Percentiles rank a stretch among this genome's conserved stretches.
Conservation (phyloP, 192 early-diverging fungal genomes). For the Rhizophagus clarus region DNA sequence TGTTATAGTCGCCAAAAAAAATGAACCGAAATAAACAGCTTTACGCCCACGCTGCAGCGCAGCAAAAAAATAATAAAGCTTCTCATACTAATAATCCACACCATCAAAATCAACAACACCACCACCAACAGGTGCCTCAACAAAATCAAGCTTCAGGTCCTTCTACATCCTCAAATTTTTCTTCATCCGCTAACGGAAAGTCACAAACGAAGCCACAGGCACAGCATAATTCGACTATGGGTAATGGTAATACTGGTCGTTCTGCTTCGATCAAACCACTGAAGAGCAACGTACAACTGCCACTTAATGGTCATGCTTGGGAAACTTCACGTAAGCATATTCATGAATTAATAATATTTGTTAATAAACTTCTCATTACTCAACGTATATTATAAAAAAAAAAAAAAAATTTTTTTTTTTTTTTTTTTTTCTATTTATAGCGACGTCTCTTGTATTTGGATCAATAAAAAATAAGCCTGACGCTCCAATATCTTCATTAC, state of each 20-base stretch:
- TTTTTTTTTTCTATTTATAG: not conserved
- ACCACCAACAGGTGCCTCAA: constrained; percentile 26
- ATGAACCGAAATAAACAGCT: constrained; percentile 28
- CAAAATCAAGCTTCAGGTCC: constrained; percentile 19
- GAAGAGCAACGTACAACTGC: not conserved
- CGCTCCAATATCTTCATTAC: not conserved
- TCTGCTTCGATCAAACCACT: not conserved
- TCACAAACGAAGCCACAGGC: constrained; percentile 29
- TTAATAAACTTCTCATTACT: too few relatives aligned
- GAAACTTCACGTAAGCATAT: not conserved
- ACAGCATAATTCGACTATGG: constrained; percentile 6
- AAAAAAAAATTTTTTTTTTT: too few relatives aligned
- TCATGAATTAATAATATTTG: too few relatives aligned
- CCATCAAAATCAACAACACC: constrained; percentile 16
- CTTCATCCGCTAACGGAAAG: constrained; percentile 32
- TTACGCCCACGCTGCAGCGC: constrained; percentile 34
- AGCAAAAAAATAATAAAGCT: constrained; percentile 29
- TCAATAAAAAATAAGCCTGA: constrained; percentile 1
- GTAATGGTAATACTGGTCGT: constrained; percentile 13
- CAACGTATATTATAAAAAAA: too few relatives aligned
- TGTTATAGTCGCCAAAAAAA: constrained; percentile 26
- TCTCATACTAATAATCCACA: not conserved
- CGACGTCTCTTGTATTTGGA: constrained; percentile 25
- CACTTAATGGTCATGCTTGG: not conserved
- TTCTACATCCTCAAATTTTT: not conserved